Base-by-base conservation (phyloP, 2,329 filamentous ascomycete genomes). In the Penicillium sp. region DNA sequence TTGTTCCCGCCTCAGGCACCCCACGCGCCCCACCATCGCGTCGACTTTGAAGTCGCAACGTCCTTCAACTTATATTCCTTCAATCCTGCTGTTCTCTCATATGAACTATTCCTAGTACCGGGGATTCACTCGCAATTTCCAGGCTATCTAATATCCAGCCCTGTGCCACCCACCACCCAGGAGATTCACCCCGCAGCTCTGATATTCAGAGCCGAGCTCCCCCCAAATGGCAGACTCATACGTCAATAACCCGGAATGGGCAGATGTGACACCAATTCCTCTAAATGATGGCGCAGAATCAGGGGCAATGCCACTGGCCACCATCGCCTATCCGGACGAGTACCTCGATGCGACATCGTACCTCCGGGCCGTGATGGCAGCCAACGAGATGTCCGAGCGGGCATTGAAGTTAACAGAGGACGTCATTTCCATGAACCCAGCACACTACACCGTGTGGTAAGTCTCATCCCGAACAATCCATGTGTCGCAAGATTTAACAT, bases 361-460 rank as follows among this genome's bases (percentile, higher is more conserved):
- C 72, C 82, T 98, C 46, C 87, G 93, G 53, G 91, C 93, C 53
- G 81, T 95, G 60, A 98, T 98, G 92, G 87, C 88, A 12, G 78
- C 77, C 42, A 87, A 95, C 66, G 93, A 98, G 71, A 81, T 86
- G 75, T 90, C 87, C 23, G 80, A 85, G 20, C 81, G 93, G 42
- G 87, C 84, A 31, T 79, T 98, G 38, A 80, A 78, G 28, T 81
- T 98, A 54, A 98, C 93, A 4, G 86, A 90, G 66, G 84, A 92
- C 70, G 84, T 98, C 66, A 97, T 98, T 66, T 77, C 78, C 52
- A 84, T 96, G 80, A 98, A 98, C 71, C 88, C 93, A 13, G 91
- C 93, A 0, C 93, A 98, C 75, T 98, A 98, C 75, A 98, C 93
- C 13, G 92, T 97, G 54, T 98, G 93, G 93, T 81, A 65, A 55